Evolutionary conservation across 192 early-diverging fungal species (phyloP), one percentile per base, ranked within the genome.

Genomic region (Diversispora eburnea): DNA sequence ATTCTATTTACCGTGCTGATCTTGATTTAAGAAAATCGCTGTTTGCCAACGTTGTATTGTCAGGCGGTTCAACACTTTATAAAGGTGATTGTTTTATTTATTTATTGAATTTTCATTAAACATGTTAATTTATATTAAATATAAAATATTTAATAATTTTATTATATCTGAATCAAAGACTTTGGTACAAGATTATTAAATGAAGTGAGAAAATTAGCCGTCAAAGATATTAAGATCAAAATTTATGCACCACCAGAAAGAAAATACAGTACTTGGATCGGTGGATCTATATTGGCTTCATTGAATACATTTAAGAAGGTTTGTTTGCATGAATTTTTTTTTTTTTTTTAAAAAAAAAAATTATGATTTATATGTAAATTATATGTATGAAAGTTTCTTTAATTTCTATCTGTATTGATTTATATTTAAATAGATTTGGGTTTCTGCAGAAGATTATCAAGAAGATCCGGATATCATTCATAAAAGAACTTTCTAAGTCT

Each of bases 181-280:
- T 97, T 98, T 82, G 95, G 95, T 64, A 96, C 98, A 72, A 88
- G 96, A 10, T 77, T 99, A 69, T 85, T 99, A 81, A 80, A 82
- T 57, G 97, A 99, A 79, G 85, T 97, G 66, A 93, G 92, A 72
- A 94, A 91, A 76, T 81, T 94, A 72, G 92, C 95, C 6, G 77
- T 94, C 51, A 95, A 94, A 77, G 96, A 98, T 75, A 86, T 94
- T 77, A 99, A 97, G 84, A 96, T 99, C 79, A 97, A 95, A 79
- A 97, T 99, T 74, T 94, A 89, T 46, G 96, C 96, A 0, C 96
- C 95, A 54, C 96, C 94, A 39, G 97, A 99, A 85, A 91, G 97
- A 71, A 98, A 95, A 79, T 99, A 96, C 82, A 93, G 92, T 42
- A 98, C 96, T 42, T 99, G 97, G 96, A 96, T 98, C 75, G 97